Base-by-base conservation (phyloP, 306 rosid species). In the Cucurbita maxima region DNA sequence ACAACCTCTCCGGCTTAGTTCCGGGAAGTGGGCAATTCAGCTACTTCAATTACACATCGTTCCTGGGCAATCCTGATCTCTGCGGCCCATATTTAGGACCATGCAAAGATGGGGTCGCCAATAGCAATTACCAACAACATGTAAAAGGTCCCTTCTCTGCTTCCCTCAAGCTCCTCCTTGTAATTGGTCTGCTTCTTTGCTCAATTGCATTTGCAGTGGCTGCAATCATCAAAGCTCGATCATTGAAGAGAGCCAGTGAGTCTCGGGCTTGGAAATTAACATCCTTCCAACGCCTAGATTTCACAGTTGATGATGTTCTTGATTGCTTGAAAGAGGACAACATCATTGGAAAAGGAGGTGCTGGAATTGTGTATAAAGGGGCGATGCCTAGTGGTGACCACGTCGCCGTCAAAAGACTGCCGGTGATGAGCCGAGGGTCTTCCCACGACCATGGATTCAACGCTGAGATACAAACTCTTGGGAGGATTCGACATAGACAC, bases 401-500 rank as follows among this genome's bases (percentile, higher is more conserved):
- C 5, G 93, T 93, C 60, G 98, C 98, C 51, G 98, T 93, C 47
- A 93, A 93, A 79, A 87, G 96, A 75, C 89, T 93, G 58, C 96
- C 96, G 3, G 96, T 81, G 38, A 90, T 93, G 96, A 90, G 96
- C 75, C 79, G 96, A 53, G 91, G 96, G 10, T 88, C 96, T 19
- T 87, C 96, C 41, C 96, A 93, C 57, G 98, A 93, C 81, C 98
- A 90, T 57, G 98, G 98, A 19, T 93, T 93, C 96, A 93, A 87
- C 60, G 98, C 98, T 0, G 98, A 93, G 84, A 93, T 93, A 59
- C 98, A 90, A 83, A 93, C 96, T 25, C 79, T 93, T 72, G 98
- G 98, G 52, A 78, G 96, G 72, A 93, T 93, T 76, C 82, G 98
- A 9, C 98, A 93, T 81, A 80, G 98, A 41, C 96, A 93, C 87